Percentiles rank a stretch among this genome's conserved stretches.
phyloP scores from a whole-genome alignment of 345 rosid genomes.

The Heritiera littoralis region DNA sequence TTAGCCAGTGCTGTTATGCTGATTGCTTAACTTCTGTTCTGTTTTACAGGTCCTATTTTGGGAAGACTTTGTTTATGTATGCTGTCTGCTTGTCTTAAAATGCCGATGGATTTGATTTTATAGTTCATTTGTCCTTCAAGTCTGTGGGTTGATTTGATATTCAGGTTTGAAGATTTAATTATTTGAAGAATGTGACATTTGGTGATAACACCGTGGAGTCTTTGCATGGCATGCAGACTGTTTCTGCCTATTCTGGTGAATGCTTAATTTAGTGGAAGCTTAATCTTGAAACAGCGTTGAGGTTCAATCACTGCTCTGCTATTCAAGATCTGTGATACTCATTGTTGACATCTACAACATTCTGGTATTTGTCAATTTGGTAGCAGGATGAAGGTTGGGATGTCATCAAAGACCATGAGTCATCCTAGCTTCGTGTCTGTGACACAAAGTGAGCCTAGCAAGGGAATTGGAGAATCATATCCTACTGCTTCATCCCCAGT shows the following conservation, averaged over 20 bases:
- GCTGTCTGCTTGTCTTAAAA: neutral
- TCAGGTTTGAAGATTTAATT: neutral
- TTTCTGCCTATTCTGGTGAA: neutral
- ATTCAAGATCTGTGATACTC: neutral
- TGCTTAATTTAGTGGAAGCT: neutral
- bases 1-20: neutral
- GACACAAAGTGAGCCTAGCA: conserved; percentile 34
- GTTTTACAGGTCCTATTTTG: neutral
- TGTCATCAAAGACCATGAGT: conserved; percentile 36
- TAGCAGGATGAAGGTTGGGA: conserved; percentile 19
- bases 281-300: conserved; percentile 9
- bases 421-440: conserved; percentile 32
- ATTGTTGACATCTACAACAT: neutral
- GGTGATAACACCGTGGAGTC: neutral
- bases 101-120: neutral
- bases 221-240: neutral
- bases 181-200: conserved; percentile 12
- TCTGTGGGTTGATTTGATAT: neutral
- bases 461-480: conserved; percentile 38
- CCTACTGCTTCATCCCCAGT: conserved; percentile 33
- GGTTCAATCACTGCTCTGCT: neutral
- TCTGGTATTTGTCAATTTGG: conserved; percentile 13
- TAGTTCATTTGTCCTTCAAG: neutral
- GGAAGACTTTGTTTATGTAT: neutral
- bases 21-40: conserved; percentile 2